Evolutionary conservation across 2,329 filamentous ascomycete genomes (phyloP).

Genomic region (Calonectria leucothoes): DNA sequence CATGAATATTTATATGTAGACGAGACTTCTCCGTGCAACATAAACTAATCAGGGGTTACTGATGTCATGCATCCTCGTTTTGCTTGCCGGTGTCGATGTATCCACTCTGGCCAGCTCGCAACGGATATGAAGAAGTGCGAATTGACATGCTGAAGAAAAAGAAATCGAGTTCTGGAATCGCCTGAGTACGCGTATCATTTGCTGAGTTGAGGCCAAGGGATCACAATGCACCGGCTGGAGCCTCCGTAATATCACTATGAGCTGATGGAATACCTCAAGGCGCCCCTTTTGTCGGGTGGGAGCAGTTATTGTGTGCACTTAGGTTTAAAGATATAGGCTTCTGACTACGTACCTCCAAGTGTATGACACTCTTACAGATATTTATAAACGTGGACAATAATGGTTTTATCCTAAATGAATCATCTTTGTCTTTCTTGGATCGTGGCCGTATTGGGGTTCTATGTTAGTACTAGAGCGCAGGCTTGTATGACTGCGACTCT

Average conservation of each 20-base stretch:
- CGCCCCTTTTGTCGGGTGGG: not conserved
- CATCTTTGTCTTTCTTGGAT: not conserved
- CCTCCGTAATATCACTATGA: not conserved
- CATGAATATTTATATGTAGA: not conserved
- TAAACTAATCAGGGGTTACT: slow-evolving; percentile 99
- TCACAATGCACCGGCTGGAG: not conserved
- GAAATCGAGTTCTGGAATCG: not conserved
- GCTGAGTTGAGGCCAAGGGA: not conserved
- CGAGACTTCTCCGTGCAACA: not conserved
- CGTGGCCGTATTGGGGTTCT: not conserved
- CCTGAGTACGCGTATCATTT: not conserved
- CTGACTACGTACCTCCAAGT: not conserved
- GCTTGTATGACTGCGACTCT: not conserved
- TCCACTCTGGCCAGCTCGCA: not conserved
- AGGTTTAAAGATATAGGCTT: not conserved
- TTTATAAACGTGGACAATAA: not conserved
- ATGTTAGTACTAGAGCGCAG: too few relatives aligned
- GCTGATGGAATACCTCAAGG: not conserved
- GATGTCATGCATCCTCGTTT: slow-evolving; percentile 97
- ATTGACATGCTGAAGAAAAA: not conserved
- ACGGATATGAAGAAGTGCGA: not conserved
- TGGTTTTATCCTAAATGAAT: not conserved
- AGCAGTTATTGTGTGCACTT: not conserved
- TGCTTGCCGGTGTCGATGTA: slow-evolving; percentile 99
- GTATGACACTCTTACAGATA: not conserved